These are phyloP conservation scores for Mycena metata DNA, from an alignment of 768 basidiomycete species.

Conservation along the genomic window DNA sequence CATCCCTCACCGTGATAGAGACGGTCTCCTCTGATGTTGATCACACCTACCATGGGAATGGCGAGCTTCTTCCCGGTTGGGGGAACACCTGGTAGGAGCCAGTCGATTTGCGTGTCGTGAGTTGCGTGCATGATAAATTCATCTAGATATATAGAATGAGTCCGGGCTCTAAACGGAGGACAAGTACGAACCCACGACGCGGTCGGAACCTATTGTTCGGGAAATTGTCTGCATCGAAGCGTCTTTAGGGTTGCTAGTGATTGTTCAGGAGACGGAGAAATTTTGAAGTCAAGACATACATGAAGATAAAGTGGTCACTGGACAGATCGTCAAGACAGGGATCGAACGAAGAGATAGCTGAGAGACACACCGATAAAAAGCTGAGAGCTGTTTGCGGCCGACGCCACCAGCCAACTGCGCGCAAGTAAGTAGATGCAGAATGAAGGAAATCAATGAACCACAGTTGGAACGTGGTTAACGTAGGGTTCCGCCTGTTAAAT, in stretches of 20 bases:
- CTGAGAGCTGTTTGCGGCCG: constrained; percentile 62
- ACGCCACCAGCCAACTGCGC: constrained; percentile 68
- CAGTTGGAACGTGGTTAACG: constrained; percentile 71
- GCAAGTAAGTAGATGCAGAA: background rate
- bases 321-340: background rate
- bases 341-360: background rate
- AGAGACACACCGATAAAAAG: constrained; percentile 58
- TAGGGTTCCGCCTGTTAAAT: constrained; percentile 64
- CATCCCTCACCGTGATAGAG: constrained; percentile 42
- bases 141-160: constrained; percentile 45
- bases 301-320: constrained; percentile 66
- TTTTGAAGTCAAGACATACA: constrained; percentile 46
- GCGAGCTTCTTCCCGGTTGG: constrained; percentile 62
- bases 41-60: constrained; percentile 69
- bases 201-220: constrained; percentile 65
- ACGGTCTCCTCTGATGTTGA: constrained; percentile 60
- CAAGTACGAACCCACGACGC: constrained; percentile 59
- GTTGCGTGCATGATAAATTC: constrained; percentile 65
- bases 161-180: background rate
- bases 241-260: constrained; percentile 62
- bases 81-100: constrained; percentile 67
- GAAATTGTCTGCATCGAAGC: constrained; percentile 59
- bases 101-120: constrained; percentile 59
- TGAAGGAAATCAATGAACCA: constrained; percentile 37
- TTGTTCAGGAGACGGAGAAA: background rate